Evolutionary conservation across 2,329 filamentous ascomycete genomes (phyloP).

Genomic region (Neonectria sp.): DNA sequence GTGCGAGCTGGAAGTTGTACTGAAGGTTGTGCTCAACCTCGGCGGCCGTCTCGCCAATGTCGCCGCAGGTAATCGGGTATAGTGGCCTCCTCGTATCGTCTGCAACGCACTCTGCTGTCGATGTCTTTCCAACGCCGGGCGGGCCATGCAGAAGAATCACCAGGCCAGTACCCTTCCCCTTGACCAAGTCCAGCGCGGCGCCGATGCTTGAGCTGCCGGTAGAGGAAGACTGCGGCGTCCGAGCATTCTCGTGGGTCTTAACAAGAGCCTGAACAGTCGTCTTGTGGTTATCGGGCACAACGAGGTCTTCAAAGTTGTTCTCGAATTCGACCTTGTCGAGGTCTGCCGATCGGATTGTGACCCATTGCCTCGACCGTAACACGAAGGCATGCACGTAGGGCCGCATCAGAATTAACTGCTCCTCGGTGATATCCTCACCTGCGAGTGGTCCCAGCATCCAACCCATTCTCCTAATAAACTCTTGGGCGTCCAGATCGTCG

Average conservation of each 20-base stretch:
- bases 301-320: conserved; percentile 33
- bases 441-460: no score
- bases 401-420: conserved; percentile 20
- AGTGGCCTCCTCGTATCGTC: conserved; percentile 26
- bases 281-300: conserved; percentile 32
- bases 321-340: conserved; percentile 21
- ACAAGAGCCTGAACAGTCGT: conserved; percentile 31
- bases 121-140: conserved; percentile 25
- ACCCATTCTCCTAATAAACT: no score
- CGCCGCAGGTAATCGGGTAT: conserved; percentile 28
- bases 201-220: conserved; percentile 5
- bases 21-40: conserved; percentile 20
- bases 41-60: conserved; percentile 22
- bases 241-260: conserved; percentile 32
- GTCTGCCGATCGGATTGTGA: conserved; percentile 22
- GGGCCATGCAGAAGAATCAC: conserved; percentile 26
- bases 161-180: conserved; percentile 30
- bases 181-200: conserved; percentile 26
- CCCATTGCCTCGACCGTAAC: conserved; percentile 29
- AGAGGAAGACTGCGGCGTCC: neutral
- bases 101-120: conserved; percentile 25
- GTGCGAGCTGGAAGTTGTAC: conserved; percentile 20
- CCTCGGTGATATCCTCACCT: neutral
- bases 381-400: conserved; percentile 29
- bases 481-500: no score